phyloP scores from a whole-genome alignment of 192 early-diverging fungal genomes.

The Geranomyces variabilis region DNA sequence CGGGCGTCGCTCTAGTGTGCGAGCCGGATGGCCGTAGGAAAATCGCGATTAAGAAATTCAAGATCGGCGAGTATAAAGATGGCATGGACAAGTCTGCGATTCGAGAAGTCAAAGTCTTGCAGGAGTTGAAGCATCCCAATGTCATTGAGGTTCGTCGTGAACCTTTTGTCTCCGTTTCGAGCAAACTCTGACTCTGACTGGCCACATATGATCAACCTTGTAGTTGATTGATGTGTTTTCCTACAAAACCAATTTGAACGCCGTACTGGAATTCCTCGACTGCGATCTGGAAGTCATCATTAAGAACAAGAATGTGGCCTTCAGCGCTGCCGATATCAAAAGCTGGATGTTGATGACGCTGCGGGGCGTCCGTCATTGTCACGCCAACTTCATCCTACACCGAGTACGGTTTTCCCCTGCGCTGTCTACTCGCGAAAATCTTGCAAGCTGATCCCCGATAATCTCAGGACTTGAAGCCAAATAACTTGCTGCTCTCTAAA shows the following conservation, averaged over 20 bases:
- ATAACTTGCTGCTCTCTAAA: slow-evolving; percentile 61
- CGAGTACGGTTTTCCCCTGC: slow-evolving; percentile 51
- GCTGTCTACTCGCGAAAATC: neutral
- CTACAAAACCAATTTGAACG: slow-evolving; percentile 86
- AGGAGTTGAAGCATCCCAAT: slow-evolving; percentile 92
- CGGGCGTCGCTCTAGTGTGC: slow-evolving; percentile 43
- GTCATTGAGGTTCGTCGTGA: slow-evolving; percentile 77
- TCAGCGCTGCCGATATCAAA: slow-evolving; percentile 90
- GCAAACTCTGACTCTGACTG: neutral
- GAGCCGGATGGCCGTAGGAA: slow-evolving; percentile 63
- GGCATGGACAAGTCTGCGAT: slow-evolving; percentile 95
- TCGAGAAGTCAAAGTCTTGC: slow-evolving; percentile 89
- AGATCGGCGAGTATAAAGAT: slow-evolving; percentile 87
- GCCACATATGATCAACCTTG: neutral
- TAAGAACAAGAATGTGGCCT: slow-evolving; percentile 87
- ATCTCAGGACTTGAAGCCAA: slow-evolving; percentile 60
- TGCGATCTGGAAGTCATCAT: slow-evolving; percentile 96
- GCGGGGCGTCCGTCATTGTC: slow-evolving; percentile 89
- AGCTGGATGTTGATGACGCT: slow-evolving; percentile 98
- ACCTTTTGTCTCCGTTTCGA: no score
- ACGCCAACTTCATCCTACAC: slow-evolving; percentile 88
- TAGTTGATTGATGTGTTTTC: slow-evolving; percentile 92
- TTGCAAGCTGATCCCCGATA: neutral
- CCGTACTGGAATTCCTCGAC: slow-evolving; percentile 94
- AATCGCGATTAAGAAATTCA: slow-evolving; percentile 98